A percentile compares a stretch with the other conserved stretches of the same genome.
These are phyloP conservation scores for Oropetium thomaeum DNA, from an alignment of 176 grass and related monocot genomes.

Conservation along the genomic window DNA sequence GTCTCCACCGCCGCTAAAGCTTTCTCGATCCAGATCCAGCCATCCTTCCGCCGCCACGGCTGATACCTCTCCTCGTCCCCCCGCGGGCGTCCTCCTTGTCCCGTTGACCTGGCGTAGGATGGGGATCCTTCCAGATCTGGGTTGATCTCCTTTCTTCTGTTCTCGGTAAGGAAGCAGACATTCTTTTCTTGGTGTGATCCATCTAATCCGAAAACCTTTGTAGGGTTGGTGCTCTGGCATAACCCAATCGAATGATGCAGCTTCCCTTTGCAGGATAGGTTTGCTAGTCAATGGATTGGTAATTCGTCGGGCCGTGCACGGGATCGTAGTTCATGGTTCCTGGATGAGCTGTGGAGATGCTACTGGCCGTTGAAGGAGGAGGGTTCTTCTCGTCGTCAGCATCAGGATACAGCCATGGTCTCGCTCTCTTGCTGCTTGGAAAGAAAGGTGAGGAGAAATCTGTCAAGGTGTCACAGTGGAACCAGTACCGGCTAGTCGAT, in stretches of 20 bases:
- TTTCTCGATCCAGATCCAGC: neutral
- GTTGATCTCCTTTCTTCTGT: neutral
- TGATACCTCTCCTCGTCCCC: neutral
- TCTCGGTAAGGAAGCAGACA: neutral
- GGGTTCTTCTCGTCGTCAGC: slow-evolving; percentile 97
- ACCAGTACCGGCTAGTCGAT: slow-evolving; percentile 72
- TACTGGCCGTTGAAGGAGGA: slow-evolving; percentile 97
- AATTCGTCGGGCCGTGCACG: neutral
- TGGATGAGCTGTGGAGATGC: slow-evolving; percentile 87
- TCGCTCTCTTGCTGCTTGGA: slow-evolving; percentile 86
- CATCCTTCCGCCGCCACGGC: neutral
- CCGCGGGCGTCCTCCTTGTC: neutral
- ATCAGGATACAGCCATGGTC: slow-evolving; percentile 91
- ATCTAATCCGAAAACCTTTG: neutral
- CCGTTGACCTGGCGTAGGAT: neutral
- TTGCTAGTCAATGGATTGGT: slow-evolving; percentile 23
- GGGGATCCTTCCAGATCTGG: neutral
- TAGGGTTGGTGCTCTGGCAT: neutral
- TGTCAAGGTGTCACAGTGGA: slow-evolving; percentile 68
- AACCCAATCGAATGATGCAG: neutral
- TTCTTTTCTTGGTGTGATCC: neutral
- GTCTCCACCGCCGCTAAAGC: neutral
- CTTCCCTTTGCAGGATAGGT: slow-evolving; percentile 11
- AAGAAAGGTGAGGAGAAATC: slow-evolving; percentile 76
- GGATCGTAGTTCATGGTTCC: slow-evolving; percentile 48